A percentile compares a stretch with the other conserved stretches of the same genome.
These are phyloP conservation scores for Cladophialophora carrionii DNA, from an alignment of 2,329 filamentous ascomycete genomes.

Conservation along the genomic window DNA sequence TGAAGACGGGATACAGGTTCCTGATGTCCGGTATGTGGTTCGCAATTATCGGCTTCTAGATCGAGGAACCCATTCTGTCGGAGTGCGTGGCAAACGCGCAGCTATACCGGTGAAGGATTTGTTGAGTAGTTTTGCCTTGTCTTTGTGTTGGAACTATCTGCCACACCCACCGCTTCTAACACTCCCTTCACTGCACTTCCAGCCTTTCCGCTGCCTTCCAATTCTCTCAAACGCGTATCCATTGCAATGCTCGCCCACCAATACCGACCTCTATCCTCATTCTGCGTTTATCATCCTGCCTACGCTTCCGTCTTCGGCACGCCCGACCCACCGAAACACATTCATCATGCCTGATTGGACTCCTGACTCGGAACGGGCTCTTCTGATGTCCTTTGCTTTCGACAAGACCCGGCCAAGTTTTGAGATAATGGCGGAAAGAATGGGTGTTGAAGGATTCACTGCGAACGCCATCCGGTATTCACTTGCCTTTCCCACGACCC, in stretches of 20 bases:
- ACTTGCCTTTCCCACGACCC: not conserved
- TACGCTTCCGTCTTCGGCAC: not conserved
- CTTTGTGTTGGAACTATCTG: not conserved
- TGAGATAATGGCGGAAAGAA: not conserved
- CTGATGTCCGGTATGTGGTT: not conserved
- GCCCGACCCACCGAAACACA: not conserved
- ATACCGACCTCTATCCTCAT: not conserved
- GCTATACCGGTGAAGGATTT: not conserved
- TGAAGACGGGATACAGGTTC: not conserved
- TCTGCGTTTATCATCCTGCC: not conserved
- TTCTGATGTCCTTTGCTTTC: constrained; percentile 1
- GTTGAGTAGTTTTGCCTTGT: not conserved
- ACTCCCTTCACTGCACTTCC: not conserved
- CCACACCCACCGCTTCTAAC: not conserved
- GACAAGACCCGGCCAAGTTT: not conserved
- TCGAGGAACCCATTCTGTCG: not conserved
- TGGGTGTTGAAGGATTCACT: not conserved
- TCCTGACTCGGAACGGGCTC: not conserved
- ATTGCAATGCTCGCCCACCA: not conserved
- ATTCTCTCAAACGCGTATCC: not conserved
- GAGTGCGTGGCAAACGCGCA: not conserved
- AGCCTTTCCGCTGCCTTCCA: not conserved
- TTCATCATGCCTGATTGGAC: not conserved
- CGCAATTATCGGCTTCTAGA: not conserved
- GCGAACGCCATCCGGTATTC: constrained; percentile 5